Base-by-base conservation (phyloP, 2,329 filamentous ascomycete genomes). In the Colletotrichum brevisporum region DNA sequence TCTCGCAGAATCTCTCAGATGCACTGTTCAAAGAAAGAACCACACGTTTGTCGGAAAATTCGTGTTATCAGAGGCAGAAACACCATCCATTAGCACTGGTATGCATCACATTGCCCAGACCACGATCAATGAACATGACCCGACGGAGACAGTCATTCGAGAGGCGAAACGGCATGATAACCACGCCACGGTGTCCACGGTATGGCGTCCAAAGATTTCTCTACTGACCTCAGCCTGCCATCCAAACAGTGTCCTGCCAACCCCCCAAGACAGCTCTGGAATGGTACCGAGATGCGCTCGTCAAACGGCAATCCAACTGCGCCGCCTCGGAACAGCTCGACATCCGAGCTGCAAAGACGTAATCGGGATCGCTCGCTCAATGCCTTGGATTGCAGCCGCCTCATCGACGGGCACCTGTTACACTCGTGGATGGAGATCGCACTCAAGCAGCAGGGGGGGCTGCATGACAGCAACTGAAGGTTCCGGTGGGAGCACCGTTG, bases 361-460 rank as follows among this genome's bases (percentile, higher is more conserved):
- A n/a, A 45, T 36, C 2, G 26, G 13, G 45, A 26, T 18, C 21
- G 53, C 53, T 45, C 18, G 47, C 50, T 62, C 18, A 67, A 67
- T 67, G 67, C 67, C 47, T 21, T 67, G 54, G 21, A 45, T 24
- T 48, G 48, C 31, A 36, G 57, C 52, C 58, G 58, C 63, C 48
- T 68, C 64, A 55, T 54, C 54, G 64, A 68, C 54, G 27, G 47
- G 6, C 36, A 53, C 31, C 60, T 69, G 60, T 26, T 61, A 69
- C 66, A 71, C n/a, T 27, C 39, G 21, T 18, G 53, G 60, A 55
- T 55, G 65, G 54, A 43, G 51, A 45, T 53, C 12, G 53, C 27
- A 56, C 27, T 47, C 62, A 54, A 53, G 54, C 66, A 66, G 54
- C n/a, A 24, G 65, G 65, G 60, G 13, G 4, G 21, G 31, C 16